Evolutionary conservation across 306 rosid genomes (phyloP).

Genomic region (Prinsepia uniflora): DNA sequence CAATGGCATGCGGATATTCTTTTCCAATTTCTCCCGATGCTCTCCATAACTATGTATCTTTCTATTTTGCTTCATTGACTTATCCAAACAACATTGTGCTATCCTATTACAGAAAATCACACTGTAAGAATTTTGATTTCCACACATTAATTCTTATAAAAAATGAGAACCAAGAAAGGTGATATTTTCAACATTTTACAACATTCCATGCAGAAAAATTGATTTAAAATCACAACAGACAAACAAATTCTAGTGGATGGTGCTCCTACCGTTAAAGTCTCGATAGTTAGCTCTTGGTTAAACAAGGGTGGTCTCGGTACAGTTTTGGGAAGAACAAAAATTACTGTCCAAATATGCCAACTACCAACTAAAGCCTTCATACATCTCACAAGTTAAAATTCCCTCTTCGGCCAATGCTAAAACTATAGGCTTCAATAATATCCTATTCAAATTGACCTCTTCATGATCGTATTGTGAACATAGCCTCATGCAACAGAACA

Average conservation of each 20-base stretch:
- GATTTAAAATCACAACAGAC: no score
- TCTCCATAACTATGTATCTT: constrained; percentile 30
- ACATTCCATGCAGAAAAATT: neutral
- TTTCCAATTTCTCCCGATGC: constrained; percentile 40
- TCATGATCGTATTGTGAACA: neutral
- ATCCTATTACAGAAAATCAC: constrained; percentile 48
- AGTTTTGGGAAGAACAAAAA: neutral
- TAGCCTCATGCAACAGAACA: neutral
- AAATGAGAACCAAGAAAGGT: neutral
- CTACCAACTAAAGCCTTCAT: neutral
- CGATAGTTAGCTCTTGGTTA: no score
- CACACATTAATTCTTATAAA: neutral
- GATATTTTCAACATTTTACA: neutral
- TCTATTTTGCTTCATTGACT: constrained; percentile 39
- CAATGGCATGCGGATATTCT: constrained; percentile 47
- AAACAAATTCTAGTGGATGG: no score
- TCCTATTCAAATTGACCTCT: neutral
- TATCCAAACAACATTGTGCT: constrained; percentile 42
- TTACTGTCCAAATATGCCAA: neutral
- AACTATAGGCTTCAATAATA: neutral
- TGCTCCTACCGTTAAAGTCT: no score
- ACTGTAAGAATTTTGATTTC: constrained; percentile 15
- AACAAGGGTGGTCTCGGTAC: neutral
- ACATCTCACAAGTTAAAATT: neutral
- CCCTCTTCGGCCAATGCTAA: neutral